A percentile compares a stretch with the other conserved stretches of the same genome.
Conservation (phyloP, 495 filamentous ascomycete genomes). For the Echria macrotheca region DNA sequence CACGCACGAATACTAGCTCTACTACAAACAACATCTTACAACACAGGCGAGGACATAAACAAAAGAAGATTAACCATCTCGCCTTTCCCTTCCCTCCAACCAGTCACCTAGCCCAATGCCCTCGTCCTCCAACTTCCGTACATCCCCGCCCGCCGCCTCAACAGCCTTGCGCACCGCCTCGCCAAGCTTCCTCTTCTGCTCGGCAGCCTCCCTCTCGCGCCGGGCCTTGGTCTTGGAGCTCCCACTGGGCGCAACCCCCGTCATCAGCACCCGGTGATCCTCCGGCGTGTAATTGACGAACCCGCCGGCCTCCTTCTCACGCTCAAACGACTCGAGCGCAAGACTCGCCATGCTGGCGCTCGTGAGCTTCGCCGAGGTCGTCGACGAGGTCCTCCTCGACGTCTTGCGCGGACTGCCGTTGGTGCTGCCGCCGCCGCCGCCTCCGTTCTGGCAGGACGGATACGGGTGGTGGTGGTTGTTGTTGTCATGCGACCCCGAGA, state of each 20-base stretch:
- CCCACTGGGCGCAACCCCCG: constrained; percentile 85
- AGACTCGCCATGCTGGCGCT: neutral
- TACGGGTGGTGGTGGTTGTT: neutral
- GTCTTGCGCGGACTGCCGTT: no score
- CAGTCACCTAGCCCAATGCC: constrained; percentile 9
- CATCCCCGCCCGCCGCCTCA: constrained; percentile 73
- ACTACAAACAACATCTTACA: no score
- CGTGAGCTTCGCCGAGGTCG: neutral
- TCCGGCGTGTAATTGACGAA: constrained; percentile 92
- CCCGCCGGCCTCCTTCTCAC: constrained; percentile 40
- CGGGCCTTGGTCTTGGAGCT: constrained; percentile 90
- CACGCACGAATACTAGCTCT: no score
- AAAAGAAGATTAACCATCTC: no score
- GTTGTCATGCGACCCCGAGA: no score
- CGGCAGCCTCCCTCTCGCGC: constrained; percentile 77
- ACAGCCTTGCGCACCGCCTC: constrained; percentile 70
- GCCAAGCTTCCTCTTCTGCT: constrained; percentile 68
- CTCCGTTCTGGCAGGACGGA: neutral
- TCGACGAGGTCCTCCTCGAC: no score
- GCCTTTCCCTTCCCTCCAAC: no score
- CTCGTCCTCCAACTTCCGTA: constrained; percentile 35
- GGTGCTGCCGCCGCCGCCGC: no score
- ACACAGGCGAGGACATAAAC: no score
- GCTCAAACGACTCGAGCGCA: neutral
- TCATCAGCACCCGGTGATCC: constrained; percentile 76